Evolutionary conservation across 1,139 yeast species (phyloP).

Genomic region (Hansenula sp.): DNA sequence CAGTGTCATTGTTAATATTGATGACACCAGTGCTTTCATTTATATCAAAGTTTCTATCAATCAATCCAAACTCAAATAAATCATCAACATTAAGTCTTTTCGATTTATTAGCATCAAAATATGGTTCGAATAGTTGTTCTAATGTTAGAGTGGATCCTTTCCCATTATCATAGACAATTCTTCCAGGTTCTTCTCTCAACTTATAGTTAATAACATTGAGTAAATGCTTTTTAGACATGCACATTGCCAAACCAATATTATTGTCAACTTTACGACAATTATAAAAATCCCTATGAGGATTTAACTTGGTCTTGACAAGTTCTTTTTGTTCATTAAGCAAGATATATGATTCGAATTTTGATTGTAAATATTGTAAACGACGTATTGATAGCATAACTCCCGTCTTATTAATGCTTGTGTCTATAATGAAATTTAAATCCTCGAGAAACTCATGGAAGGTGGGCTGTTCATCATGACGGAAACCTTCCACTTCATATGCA

Average conservation of each 20-base stretch:
- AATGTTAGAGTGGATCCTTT: slow-evolving; percentile 13
- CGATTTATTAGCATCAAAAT: slow-evolving; percentile 8
- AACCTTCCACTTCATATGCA: slow-evolving; percentile 8
- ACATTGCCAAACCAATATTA: slow-evolving; percentile 19
- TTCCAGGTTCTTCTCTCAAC: slow-evolving; percentile 17
- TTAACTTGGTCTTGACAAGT: slow-evolving; percentile 16
- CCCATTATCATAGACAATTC: slow-evolving; percentile 19
- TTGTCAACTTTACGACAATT: slow-evolving; percentile 23
- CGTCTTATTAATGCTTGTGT: slow-evolving; percentile 7
- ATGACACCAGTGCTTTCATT: not conserved
- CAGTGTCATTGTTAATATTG: slow-evolving; percentile 8
- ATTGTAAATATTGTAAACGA: slow-evolving; percentile 16
- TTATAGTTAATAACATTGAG: slow-evolving; percentile 19
- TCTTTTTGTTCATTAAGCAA: slow-evolving; percentile 21
- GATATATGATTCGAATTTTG: slow-evolving; percentile 19
- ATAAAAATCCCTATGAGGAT: slow-evolving; percentile 24
- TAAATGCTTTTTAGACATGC: slow-evolving; percentile 21
- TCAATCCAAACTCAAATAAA: slow-evolving; percentile 23
- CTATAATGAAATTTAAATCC: slow-evolving; percentile 15
- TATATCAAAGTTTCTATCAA: slow-evolving; percentile 16
- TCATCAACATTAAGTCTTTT: slow-evolving; percentile 23
- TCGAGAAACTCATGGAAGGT: slow-evolving; percentile 15
- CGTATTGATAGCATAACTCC: slow-evolving; percentile 11
- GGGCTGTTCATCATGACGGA: slow-evolving; percentile 6
- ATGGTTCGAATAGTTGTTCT: slow-evolving; percentile 18